These are phyloP conservation scores for Schizonepeta tenuifolia DNA, from an alignment of 257 asterid species.

Conservation along the genomic window DNA sequence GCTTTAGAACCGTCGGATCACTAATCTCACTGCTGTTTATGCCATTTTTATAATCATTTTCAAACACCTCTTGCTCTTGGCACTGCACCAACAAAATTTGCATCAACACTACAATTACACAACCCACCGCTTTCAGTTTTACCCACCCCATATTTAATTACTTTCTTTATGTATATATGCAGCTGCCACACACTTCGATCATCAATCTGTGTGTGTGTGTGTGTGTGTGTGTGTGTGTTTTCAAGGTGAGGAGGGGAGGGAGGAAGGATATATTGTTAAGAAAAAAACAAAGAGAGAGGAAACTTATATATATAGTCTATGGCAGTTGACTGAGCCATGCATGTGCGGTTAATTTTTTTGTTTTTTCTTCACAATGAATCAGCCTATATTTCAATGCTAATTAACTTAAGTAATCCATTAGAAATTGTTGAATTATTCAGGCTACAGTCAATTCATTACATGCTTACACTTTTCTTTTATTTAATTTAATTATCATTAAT, in stretches of 20 bases:
- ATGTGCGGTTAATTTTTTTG: background rate
- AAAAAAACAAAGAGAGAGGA: background rate
- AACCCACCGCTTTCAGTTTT: background rate
- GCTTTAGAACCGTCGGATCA: constrained; percentile 41
- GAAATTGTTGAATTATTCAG: constrained; percentile 34
- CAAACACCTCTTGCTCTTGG: constrained; percentile 33
- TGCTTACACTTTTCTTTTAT: background rate
- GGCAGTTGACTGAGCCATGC: constrained; percentile 14
- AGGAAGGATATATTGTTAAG: background rate
- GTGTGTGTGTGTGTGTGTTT: too few species aligned
- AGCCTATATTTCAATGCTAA: background rate
- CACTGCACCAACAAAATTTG: constrained; percentile 47
- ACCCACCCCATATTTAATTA: constrained; percentile 24
- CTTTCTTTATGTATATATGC: too few species aligned
- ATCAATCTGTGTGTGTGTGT: too few species aligned
- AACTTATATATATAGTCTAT: background rate
- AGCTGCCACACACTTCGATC: too few species aligned
- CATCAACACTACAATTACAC: constrained; percentile 28
- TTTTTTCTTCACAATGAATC: background rate
- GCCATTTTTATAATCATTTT: constrained; percentile 30
- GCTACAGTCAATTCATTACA: background rate
- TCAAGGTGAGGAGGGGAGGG: too few species aligned
- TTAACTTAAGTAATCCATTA: background rate
- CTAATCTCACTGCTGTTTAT: constrained; percentile 38
- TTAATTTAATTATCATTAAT: too few species aligned